Evolutionary conservation across 441 rosid species (phyloP).

Genomic region (Jatropha podagrica): DNA sequence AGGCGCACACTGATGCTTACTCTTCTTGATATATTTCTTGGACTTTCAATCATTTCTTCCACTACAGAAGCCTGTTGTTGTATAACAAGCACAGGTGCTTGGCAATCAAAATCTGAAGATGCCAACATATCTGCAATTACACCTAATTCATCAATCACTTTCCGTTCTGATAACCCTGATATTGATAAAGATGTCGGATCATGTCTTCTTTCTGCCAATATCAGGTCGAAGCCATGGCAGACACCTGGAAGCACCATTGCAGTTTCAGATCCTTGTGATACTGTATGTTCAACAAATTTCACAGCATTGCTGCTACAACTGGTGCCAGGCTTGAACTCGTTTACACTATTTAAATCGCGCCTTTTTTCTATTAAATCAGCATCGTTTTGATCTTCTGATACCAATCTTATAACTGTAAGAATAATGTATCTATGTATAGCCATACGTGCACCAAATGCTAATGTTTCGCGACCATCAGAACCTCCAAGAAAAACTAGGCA

Average conservation of each 20-base stretch:
- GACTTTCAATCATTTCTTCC: constrained; percentile 16
- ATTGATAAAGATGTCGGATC: constrained; percentile 42
- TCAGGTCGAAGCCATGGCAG: constrained; percentile 47
- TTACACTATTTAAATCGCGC: constrained; percentile 31
- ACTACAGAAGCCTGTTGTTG: constrained; percentile 49
- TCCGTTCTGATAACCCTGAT: constrained; percentile 62
- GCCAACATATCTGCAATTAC: constrained; percentile 63
- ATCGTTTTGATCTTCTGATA: constrained; percentile 40
- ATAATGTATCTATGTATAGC: constrained; percentile 40
- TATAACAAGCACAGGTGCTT: constrained; percentile 52
- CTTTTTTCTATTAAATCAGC: constrained; percentile 34
- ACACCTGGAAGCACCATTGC: constrained; percentile 38
- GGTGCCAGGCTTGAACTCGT: constrained; percentile 27
- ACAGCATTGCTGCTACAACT: constrained; percentile 1
- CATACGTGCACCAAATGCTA: constrained; percentile 61
- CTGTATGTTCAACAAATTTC: constrained; percentile 45
- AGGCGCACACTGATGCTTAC: neutral
- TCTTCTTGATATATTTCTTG: neutral
- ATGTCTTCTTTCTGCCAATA: constrained; percentile 55
- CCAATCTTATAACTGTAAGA: constrained; percentile 51
- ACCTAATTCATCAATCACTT: constrained; percentile 69
- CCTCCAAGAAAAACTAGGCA: constrained; percentile 68
- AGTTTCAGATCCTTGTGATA: constrained; percentile 45
- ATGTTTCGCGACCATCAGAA: constrained; percentile 76
- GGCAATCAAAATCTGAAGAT: constrained; percentile 50